Base-by-base conservation (phyloP, 2,329 filamentous ascomycete genomes). In the Sclerotiophoma versabilis region DNA sequence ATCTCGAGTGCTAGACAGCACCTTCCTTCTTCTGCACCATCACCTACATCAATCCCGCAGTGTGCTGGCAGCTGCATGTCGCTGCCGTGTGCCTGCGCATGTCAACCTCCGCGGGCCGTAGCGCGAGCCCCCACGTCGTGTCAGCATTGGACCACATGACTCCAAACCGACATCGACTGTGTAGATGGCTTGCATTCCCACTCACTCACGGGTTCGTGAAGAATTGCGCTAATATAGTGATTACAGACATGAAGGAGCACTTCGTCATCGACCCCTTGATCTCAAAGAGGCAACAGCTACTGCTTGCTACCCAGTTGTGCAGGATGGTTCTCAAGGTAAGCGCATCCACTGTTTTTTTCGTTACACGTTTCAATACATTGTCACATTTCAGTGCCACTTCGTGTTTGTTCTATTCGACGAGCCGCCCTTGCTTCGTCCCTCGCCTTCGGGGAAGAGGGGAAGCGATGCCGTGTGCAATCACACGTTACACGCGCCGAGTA, bases 211-310 rank as follows among this genome's bases (percentile, higher is more conserved):
- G 27, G 7, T 19, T 25, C 26, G 20, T 50, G 32, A 42, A 59
- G 50, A 34, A 49, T 59, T 38, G 43, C 65, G 62, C 69, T 73
- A 66, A 73, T 58, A 41, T 58, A 47, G 47, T 44, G 53, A 44
- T 53, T 52, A 42, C 71, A 87, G 88, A 98, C 79, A 99, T 99
- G 95, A 93, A 90, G 81, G 88, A 96, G 66, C 91, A 95, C 64
- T 99, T 99, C 77, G 95, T 97, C 64, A 98, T 99, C 74, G 95
- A 99, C 74, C 96, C 95, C 47, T 81, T 99, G 72, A 99, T 99
- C 75, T 95, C 95, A 68, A 99, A 99, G 85, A 90, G 91, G 79
- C 93, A 97, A 81, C 95, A 99, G 80, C 84, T 99, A 57, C 87
- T 97, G 80, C 85, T 99, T 63, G 95, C 95, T 26, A 99, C 96